Evolutionary conservation across 2,329 filamentous ascomycete species (phyloP).

Genomic region (Hymenoscyphus repandus): DNA sequence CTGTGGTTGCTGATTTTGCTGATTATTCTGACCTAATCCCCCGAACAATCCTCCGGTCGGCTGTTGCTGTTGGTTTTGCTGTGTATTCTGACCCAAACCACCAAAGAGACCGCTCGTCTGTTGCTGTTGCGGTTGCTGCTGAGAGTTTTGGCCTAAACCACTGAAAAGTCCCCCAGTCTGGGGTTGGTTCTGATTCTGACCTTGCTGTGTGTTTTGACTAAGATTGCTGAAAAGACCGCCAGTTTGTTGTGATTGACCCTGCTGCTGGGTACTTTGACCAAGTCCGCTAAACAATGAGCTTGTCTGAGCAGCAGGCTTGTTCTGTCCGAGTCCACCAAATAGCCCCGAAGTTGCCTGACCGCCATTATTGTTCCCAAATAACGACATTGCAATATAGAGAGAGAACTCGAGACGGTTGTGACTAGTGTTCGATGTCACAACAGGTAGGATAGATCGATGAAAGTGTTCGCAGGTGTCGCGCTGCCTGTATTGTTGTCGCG

Average conservation of each 20-base stretch:
- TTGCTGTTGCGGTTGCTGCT: conserved; percentile 20
- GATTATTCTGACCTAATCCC: conserved; percentile 18
- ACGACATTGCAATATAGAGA: background rate
- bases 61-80: conserved; percentile 21
- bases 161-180: conserved; percentile 28
- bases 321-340: conserved; percentile 23
- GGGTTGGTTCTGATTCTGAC: conserved; percentile 25
- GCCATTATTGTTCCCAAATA: conserved; percentile 16
- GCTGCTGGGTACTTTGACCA: conserved; percentile 21
- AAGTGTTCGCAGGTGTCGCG: too few relatives aligned
- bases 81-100: conserved; percentile 10
- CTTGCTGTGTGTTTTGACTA: conserved; percentile 17
- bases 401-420: background rate
- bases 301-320: conserved; percentile 22
- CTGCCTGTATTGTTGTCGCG: background rate
- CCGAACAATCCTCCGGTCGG: conserved; percentile 28
- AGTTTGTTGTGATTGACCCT: conserved; percentile 23
- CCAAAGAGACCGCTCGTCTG: conserved; percentile 20
- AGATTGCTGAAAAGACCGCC: conserved; percentile 17
- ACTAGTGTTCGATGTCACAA: background rate
- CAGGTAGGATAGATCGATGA: background rate
- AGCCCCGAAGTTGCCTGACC: conserved; percentile 4
- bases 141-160: conserved; percentile 17
- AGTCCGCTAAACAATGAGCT: conserved; percentile 17
- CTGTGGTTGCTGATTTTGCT: conserved; percentile 20